Conservation (phyloP, 495 filamentous ascomycete genomes). For the Jackrogersella minutella region DNA sequence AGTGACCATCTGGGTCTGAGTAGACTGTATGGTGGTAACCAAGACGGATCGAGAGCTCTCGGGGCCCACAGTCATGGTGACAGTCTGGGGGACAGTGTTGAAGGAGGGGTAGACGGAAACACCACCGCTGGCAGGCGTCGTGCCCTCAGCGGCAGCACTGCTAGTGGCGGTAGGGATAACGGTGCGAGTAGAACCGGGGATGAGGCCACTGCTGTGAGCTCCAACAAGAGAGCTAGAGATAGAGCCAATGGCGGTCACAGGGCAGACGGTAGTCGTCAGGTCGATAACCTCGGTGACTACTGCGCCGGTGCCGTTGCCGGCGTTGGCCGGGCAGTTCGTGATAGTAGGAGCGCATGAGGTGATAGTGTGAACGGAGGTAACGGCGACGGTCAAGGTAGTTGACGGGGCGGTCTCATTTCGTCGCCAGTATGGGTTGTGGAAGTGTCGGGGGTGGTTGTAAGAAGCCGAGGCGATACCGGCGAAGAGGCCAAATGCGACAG, state of each 20-base stretch:
- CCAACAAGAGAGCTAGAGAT: conserved; percentile 51
- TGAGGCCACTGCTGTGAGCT: conserved; percentile 47
- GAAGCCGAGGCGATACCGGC: conserved; percentile 53
- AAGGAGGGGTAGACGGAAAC: conserved; percentile 30
- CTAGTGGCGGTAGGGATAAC: conserved; percentile 27
- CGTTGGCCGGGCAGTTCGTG: conserved; percentile 67
- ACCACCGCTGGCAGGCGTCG: conserved; percentile 25
- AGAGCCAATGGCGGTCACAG: conserved; percentile 51
- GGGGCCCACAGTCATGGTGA: conserved; percentile 53
- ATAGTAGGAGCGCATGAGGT: conserved; percentile 69
- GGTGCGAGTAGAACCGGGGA: conserved; percentile 46
- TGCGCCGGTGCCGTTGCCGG: conserved; percentile 48
- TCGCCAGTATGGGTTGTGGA: conserved; percentile 48
- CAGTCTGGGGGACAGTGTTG: conserved; percentile 39
- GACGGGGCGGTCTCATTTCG: conserved; percentile 47
- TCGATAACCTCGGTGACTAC: conserved; percentile 56
- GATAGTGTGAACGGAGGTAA: conserved; percentile 67
- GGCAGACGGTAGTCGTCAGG: conserved; percentile 56
- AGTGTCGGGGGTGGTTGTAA: conserved; percentile 51
- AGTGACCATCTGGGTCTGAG: conserved; percentile 40
- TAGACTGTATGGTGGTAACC: conserved; percentile 51
- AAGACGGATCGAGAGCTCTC: conserved; percentile 46
- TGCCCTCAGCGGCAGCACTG: conserved; percentile 32
- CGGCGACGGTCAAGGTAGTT: conserved; percentile 59
- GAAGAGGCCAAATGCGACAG: conserved; percentile 54